Evolutionary conservation across 768 basidiomycete genomes (phyloP).

Genomic region (Naematelia aurantialba): DNA sequence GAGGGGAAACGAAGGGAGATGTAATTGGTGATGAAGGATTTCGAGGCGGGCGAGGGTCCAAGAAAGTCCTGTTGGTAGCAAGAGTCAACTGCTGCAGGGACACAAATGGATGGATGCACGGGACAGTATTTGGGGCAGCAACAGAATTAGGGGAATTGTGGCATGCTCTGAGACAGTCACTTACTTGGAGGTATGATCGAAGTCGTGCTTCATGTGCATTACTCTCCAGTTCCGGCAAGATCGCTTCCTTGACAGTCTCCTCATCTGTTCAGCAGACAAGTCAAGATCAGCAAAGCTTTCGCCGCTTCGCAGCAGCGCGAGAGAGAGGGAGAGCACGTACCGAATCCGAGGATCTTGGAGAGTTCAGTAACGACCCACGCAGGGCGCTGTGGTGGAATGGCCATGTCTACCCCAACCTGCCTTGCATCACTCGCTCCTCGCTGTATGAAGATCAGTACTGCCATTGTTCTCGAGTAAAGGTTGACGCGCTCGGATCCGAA

Average conservation of each 20-base stretch:
- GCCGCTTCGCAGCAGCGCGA: too few species aligned
- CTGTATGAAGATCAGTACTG: too few species aligned
- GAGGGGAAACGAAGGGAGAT: conserved; percentile 35
- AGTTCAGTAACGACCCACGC: conserved; percentile 5
- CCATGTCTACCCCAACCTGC: background rate
- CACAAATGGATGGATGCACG: background rate
- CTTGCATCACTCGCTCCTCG: too few species aligned
- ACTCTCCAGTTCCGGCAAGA: conserved; percentile 42
- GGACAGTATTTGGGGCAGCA: too few species aligned
- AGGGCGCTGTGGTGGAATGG: background rate
- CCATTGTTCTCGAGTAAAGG: too few species aligned
- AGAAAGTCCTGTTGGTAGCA: conserved; percentile 37
- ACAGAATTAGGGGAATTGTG: too few species aligned
- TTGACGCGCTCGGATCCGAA: background rate
- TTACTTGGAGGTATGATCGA: conserved; percentile 39
- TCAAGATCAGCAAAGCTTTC: background rate
- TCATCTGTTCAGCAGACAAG: conserved; percentile 22
- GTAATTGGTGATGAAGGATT: conserved; percentile 39
- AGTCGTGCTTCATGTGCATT: conserved; percentile 31
- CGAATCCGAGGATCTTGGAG: conserved; percentile 1
- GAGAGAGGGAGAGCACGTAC: conserved; percentile 2
- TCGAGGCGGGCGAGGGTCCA: conserved; percentile 33
- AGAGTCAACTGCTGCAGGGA: background rate
- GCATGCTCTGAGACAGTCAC: conserved; percentile 8
- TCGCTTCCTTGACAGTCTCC: conserved; percentile 35